Evolutionary conservation across 2,329 filamentous ascomycete genomes (phyloP).

Genomic region (Metarhizium robertsii): DNA sequence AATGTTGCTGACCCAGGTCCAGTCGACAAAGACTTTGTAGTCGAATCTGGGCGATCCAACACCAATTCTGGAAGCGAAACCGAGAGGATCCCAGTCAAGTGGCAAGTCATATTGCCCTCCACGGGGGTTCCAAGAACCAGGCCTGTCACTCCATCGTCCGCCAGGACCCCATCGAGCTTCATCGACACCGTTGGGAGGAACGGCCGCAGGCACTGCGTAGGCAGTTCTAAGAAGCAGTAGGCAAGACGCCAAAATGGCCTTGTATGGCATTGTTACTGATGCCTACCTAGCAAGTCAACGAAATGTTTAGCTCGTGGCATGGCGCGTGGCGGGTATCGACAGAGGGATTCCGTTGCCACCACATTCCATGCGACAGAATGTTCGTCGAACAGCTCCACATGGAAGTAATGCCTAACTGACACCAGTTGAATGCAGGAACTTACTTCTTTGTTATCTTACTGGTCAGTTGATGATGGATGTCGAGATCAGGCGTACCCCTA

Average conservation of each 20-base stretch:
- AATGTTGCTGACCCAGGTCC: conserved; percentile 12
- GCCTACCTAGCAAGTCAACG: background rate
- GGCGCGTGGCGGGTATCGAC: background rate
- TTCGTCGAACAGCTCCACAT: background rate
- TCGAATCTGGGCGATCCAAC: conserved; percentile 8
- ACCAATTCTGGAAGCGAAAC: conserved; percentile 7
- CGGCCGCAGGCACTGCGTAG: background rate
- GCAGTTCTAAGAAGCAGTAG: conserved; percentile 1
- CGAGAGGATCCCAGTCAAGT: conserved; percentile 7
- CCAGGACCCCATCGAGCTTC: background rate
- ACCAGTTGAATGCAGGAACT: background rate
- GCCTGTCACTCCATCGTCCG: background rate
- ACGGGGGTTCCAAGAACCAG: background rate
- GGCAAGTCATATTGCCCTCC: conserved; percentile 7
- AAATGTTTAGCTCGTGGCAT: background rate
- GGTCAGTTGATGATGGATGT: background rate
- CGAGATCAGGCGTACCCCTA: background rate
- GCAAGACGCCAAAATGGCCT: background rate
- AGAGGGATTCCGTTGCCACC: background rate
- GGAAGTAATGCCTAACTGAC: background rate
- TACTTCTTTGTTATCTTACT: background rate
- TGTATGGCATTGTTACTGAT: background rate
- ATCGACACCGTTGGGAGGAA: background rate
- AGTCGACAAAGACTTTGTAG: conserved; percentile 11
- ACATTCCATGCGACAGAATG: background rate